Percentiles rank a stretch among this genome's conserved stretches.
Conservation (phyloP, 805 yeast species). For the Metschnikowia sp. region DNA sequence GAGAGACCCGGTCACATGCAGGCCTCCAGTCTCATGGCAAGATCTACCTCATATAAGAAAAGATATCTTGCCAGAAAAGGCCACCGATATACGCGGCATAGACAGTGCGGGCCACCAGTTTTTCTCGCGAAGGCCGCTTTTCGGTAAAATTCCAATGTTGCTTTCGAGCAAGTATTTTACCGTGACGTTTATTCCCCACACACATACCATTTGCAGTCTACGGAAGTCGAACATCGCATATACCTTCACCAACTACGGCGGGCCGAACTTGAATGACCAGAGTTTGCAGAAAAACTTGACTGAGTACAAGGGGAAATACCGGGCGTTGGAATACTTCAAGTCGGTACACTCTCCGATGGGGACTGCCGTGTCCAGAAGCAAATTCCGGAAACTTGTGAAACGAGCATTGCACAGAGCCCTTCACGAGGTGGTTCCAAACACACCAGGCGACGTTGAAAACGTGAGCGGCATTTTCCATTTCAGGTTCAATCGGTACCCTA, state of each 20-base stretch:
- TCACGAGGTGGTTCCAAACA: conserved; percentile 8
- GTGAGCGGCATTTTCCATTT: conserved; percentile 17
- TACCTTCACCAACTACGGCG: conserved; percentile 29
- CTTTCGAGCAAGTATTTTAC: conserved; percentile 21
- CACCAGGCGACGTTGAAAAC: conserved; percentile 3
- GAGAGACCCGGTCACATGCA: conserved; percentile 1
- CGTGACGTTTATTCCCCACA: conserved; percentile 28
- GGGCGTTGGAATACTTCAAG: conserved; percentile 21
- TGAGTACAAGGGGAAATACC: conserved; percentile 29
- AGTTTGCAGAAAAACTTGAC: conserved; percentile 20
- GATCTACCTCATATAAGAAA: conserved; percentile 14
- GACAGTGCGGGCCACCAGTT: conserved; percentile 22
- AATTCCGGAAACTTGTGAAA: conserved; percentile 36
- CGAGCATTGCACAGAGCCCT: conserved; percentile 9
- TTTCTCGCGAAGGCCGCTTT: conserved; percentile 8
- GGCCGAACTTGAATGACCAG: conserved; percentile 26
- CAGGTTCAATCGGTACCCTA: conserved; percentile 9
- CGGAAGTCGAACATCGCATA: conserved; percentile 40
- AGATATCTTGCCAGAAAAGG: conserved; percentile 21
- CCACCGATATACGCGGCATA: conserved; percentile 37
- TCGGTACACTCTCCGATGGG: conserved; percentile 27
- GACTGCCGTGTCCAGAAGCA: conserved; percentile 31
- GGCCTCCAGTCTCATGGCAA: conserved; percentile 6
- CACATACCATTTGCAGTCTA: conserved; percentile 24
- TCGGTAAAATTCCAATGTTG: conserved; percentile 17